Conservation (phyloP, 2,329 filamentous ascomycete species). For the Ploettnerulaceae sp. region DNA sequence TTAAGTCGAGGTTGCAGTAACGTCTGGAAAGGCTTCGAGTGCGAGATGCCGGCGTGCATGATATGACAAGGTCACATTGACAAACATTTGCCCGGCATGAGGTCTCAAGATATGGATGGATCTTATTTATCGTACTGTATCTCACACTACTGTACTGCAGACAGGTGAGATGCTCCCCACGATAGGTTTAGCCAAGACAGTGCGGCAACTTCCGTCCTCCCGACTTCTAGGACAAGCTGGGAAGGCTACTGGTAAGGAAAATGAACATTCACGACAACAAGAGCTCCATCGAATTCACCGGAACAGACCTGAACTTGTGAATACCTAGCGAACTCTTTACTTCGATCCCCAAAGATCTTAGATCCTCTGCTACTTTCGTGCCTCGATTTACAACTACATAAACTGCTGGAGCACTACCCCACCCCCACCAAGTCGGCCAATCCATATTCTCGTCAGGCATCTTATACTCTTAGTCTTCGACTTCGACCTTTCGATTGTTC, state of each 20-base stretch:
- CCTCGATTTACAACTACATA: background rate
- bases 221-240: background rate
- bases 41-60: slow-evolving; percentile 23
- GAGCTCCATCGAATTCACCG: background rate
- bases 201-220: background rate
- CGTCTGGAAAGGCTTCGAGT: background rate
- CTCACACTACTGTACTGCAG: too few relatives aligned
- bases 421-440: slow-evolving; percentile 10
- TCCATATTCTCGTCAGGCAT: background rate
- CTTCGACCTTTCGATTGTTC: background rate
- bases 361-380: background rate
- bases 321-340: background rate
- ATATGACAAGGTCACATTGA: background rate
- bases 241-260: background rate
- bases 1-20: background rate
- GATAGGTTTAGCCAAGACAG: background rate
- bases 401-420: background rate
- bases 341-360: too few relatives aligned
- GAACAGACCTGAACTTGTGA: background rate
- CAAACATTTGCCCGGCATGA: background rate
- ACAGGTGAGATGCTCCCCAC: slow-evolving; percentile 1
- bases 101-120: background rate
- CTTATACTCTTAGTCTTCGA: too few relatives aligned
- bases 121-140: too few relatives aligned
- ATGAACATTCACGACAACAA: slow-evolving; percentile 5